phyloP scores from a whole-genome alignment of 768 basidiomycete species.

The Leccinum incarnatum region DNA sequence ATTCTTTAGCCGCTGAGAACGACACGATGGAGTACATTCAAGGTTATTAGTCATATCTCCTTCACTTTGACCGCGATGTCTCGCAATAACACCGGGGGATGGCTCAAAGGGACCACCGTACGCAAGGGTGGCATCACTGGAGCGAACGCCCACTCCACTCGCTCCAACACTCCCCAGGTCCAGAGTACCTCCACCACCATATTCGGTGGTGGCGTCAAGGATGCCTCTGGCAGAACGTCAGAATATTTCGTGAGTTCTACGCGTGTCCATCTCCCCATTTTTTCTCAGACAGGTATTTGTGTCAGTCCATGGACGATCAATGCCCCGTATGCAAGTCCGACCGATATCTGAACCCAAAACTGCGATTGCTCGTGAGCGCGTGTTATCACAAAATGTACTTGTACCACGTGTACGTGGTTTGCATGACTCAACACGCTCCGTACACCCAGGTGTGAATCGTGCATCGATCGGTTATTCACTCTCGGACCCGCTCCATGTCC shows the following conservation, averaged over 20 bases:
- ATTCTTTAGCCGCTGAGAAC: conserved; percentile 7
- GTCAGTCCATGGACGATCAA: conserved; percentile 84
- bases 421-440: conserved; percentile 7
- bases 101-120: conserved; percentile 75
- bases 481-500: conserved; percentile 96
- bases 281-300: conserved; percentile 8
- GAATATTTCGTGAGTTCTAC: conserved; percentile 69
- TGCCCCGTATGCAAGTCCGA: conserved; percentile 98
- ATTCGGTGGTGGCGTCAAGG: conserved; percentile 83
- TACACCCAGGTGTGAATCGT: conserved; percentile 90
- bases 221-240: conserved; percentile 75
- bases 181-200: conserved; percentile 72
- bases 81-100: conserved; percentile 33
- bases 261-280: background rate
- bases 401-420: background rate
- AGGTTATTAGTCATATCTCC: conserved; percentile 9
- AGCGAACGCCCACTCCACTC: conserved; percentile 44
- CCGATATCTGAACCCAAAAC: conserved; percentile 90
- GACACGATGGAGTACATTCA: background rate
- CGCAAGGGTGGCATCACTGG: conserved; percentile 57
- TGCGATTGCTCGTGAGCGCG: conserved; percentile 89
- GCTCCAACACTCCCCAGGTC: conserved; percentile 64
- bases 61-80: conserved; percentile 28
- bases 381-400: conserved; percentile 98
- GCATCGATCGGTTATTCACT: conserved; percentile 94